Evolutionary conservation across 2,329 filamentous ascomycete genomes (phyloP).

Genomic region (Trichoderma oligosporum): DNA sequence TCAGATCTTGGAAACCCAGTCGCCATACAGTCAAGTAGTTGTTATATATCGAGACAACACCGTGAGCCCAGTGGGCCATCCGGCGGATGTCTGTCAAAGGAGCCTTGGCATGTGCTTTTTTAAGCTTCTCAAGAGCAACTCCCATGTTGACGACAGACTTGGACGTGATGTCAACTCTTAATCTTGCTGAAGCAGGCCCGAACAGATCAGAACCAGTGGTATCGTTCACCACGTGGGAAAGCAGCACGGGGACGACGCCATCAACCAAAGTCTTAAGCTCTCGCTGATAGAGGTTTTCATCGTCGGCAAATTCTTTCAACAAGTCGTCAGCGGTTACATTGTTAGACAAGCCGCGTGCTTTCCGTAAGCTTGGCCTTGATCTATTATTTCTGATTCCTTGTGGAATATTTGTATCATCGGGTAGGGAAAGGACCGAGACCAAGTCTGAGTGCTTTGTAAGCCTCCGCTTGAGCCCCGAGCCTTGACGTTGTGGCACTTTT

Average conservation of each 20-base stretch:
- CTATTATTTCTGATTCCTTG: conserved; percentile 65
- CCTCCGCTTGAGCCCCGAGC: conserved; percentile 62
- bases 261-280: conserved; percentile 92
- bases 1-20: conserved; percentile 87
- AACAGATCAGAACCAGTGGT: conserved; percentile 65
- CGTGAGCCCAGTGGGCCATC: conserved; percentile 77
- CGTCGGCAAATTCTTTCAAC: conserved; percentile 72
- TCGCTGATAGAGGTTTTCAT: conserved; percentile 83
- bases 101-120: conserved; percentile 73
- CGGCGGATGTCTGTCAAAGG: conserved; percentile 68
- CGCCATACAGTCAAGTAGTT: conserved; percentile 87
- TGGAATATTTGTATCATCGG: conserved; percentile 53
- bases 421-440: conserved; percentile 83
- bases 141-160: conserved; percentile 95
- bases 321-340: conserved; percentile 71
- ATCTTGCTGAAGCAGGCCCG: conserved; percentile 49
- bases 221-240: conserved; percentile 77
- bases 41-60: conserved; percentile 72
- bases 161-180: conserved; percentile 60
- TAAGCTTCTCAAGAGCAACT: conserved; percentile 78
- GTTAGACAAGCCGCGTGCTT: conserved; percentile 62
- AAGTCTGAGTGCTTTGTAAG: conserved; percentile 91
- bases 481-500: conserved; percentile 39
- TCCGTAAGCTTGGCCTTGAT: conserved; percentile 74
- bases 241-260: conserved; percentile 87